Conservation (phyloP, 768 basidiomycete species). For the Trametes cinnabarina region DNA sequence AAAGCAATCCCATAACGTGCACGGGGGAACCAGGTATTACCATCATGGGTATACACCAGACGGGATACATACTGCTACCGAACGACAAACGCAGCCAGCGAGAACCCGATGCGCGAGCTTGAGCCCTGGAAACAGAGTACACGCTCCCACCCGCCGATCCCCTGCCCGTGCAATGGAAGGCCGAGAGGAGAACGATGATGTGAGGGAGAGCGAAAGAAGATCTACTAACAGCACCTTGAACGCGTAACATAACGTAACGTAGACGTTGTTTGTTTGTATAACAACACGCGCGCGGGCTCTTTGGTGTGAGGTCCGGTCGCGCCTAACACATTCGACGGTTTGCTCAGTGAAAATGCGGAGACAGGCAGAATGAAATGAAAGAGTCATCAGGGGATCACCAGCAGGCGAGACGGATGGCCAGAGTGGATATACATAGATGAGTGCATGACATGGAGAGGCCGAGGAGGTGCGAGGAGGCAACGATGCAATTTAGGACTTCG, state of each 20-base stretch:
- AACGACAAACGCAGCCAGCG: not conserved
- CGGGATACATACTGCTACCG: constrained; percentile 13
- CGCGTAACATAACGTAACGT: constrained; percentile 3
- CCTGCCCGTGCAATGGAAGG: not conserved
- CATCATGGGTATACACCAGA: constrained; percentile 21
- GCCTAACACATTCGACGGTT: not conserved
- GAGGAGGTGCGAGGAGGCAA: not conserved
- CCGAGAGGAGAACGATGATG: not conserved
- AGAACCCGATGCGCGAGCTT: constrained; percentile 5
- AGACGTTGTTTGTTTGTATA: constrained; percentile 5
- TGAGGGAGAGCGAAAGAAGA: not conserved
- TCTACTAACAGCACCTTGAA: not conserved
- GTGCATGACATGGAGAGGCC: constrained; percentile 17
- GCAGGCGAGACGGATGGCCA: not conserved
- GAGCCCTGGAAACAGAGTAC: not conserved
- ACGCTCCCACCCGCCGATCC: not conserved
- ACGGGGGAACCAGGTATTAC: constrained; percentile 8
- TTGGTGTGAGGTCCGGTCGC: not conserved
- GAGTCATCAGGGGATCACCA: not conserved
- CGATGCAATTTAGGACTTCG: not conserved
- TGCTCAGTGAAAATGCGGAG: not conserved
- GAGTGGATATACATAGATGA: constrained; percentile 23
- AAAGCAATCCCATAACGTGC: not conserved
- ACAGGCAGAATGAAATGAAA: not conserved
- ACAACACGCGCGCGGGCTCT: constrained; percentile 8